Evolutionary conservation across 2,329 filamentous ascomycete genomes (phyloP), one percentile per base, ranked within the genome.

Genomic region (Conoideocrella luteorostrata): DNA sequence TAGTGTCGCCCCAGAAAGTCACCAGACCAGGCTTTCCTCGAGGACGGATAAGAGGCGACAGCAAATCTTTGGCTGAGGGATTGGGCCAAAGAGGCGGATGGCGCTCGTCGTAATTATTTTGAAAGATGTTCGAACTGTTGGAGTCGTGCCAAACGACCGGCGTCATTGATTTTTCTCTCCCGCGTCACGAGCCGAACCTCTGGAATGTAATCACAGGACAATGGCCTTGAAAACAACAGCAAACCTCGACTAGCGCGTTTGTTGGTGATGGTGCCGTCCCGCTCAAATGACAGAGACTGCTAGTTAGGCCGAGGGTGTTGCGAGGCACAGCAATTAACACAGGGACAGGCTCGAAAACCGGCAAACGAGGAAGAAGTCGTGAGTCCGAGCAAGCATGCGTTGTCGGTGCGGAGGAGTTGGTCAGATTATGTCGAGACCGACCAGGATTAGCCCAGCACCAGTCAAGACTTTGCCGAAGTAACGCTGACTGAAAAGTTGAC

Each of bases 191-290:
- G 39, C 22, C 30, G 17, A 28, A 23, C 28, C 22, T 26, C 39
- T 41, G 39, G 39, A 41, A 41, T 41, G 39, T 15, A 41, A 41
- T 21, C 22, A 20, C 21, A 15, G 26, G 30, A 26, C 15, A 41
- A 35, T 20, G 22, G 22, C 22, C 17, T 12, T 33, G 29, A 26
- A n/a, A n/a, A n/a, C 18, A 34, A 35, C n/a, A 26, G 15, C 26
- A 23, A 13, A 4, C 21, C 10, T 2, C 30, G 7, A 21, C 30
- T n/a, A 28, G n/a, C 26, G 22, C 17, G 15, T 15, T 11, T 30
- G 29, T 40, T 40, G 39, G 30, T 23, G 39, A 28, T 29, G 20
- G 13, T 40, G 15, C 26, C 22, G 17, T 32, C 38, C n/a, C 22
- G 30, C 38, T 28, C 30, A n/a, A 28, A 3, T 18, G 17, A 15